These are phyloP conservation scores for Botrytis fragariae DNA, from an alignment of 2,329 filamentous ascomycete genomes.

Conservation along the genomic window DNA sequence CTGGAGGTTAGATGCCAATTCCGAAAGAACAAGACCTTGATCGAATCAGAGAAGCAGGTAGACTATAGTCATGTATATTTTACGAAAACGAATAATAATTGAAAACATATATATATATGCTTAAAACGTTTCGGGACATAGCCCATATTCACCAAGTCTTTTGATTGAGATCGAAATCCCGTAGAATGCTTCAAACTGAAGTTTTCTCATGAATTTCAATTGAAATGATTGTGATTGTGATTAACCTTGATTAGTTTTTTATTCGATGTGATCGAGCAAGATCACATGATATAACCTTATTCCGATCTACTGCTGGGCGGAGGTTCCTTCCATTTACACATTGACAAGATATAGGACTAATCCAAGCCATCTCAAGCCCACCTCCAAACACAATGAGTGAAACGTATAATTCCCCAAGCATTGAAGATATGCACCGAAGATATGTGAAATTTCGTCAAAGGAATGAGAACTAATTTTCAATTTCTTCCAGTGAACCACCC, in stretches of 20 bases:
- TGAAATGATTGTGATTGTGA: neutral
- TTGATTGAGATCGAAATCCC: neutral
- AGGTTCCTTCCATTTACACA: neutral
- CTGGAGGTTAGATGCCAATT: slow-evolving; percentile 16
- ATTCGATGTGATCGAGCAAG: neutral
- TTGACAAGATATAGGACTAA: neutral
- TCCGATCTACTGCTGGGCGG: neutral
- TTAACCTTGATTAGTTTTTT: neutral
- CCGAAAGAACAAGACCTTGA: slow-evolving; percentile 4
- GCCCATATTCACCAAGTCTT: neutral
- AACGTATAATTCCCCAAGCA: neutral
- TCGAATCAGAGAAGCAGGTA: neutral
- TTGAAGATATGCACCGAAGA: neutral
- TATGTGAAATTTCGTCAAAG: neutral
- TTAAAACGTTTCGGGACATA: neutral
- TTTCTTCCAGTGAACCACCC: slow-evolving; percentile 10
- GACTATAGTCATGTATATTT: neutral
- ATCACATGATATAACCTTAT: neutral
- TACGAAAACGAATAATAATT: neutral
- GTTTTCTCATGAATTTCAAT: neutral
- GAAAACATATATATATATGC: neutral
- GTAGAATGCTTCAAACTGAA: neutral
- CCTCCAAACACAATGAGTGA: neutral
- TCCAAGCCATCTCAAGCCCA: neutral
- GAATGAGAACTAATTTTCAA: neutral